Percentiles rank a stretch among this genome's conserved stretches.
phyloP scores from a whole-genome alignment of 1,139 yeast genomes.

The Debaryomyces nepalensis region DNA sequence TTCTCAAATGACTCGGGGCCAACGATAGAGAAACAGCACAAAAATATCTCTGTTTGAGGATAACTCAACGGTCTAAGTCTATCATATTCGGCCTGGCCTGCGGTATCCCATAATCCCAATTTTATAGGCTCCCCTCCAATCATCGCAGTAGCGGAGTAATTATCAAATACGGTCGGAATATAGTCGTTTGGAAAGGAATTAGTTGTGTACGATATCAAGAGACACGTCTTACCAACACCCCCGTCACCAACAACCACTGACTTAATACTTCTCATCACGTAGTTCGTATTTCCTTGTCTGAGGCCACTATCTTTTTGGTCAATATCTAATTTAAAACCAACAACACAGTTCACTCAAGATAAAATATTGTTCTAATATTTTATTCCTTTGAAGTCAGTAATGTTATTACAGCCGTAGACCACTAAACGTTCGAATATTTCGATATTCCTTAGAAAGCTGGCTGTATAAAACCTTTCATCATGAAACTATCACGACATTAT shows the following conservation, averaged over 20 bases:
- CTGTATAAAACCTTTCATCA: slow-evolving; percentile 92
- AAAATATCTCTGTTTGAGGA: slow-evolving; percentile 89
- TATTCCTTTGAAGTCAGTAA: too few relatives aligned
- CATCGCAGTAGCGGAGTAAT: slow-evolving; percentile 86
- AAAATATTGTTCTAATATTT: too few relatives aligned
- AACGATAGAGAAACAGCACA: slow-evolving; percentile 85
- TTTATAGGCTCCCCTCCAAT: slow-evolving; percentile 81
- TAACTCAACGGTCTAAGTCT: slow-evolving; percentile 88
- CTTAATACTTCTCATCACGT: slow-evolving; percentile 80
- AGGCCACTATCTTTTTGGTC: too few relatives aligned
- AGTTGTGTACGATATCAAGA: slow-evolving; percentile 87
- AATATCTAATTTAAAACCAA: too few relatives aligned
- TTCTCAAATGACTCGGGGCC: slow-evolving; percentile 83
- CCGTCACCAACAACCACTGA: slow-evolving; percentile 97
- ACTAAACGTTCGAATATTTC: not conserved
- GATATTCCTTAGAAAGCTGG: slow-evolving; percentile 55
- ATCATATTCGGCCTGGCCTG: slow-evolving; percentile 95
- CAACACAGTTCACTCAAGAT: too few relatives aligned
- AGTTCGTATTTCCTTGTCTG: not conserved
- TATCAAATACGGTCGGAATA: slow-evolving; percentile 92
- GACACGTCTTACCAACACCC: slow-evolving; percentile 94
- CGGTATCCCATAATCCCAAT: slow-evolving; percentile 95
- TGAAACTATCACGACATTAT: slow-evolving; percentile 8
- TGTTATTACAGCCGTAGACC: not conserved
- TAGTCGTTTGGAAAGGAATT: slow-evolving; percentile 95